Conservation (phyloP, 23 red algal species). For the Pyropia yezoensis region DNA sequence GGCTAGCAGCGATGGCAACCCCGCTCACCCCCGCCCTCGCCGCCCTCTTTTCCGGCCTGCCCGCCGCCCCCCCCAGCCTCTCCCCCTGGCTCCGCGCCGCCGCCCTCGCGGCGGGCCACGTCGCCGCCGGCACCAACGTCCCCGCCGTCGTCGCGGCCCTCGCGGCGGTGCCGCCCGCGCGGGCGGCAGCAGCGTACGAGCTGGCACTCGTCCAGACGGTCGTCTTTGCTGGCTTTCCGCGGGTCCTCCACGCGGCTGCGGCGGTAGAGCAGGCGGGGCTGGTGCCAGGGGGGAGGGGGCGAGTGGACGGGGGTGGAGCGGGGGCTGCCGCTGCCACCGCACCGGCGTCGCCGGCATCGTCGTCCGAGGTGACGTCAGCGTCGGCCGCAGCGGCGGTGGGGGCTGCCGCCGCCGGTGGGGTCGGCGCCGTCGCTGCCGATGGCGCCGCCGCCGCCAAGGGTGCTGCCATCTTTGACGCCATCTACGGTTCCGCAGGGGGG, state of each 20-base stretch:
- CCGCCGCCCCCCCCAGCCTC: not conserved
- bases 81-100: slow-evolving; percentile 18
- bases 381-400: slow-evolving; percentile 1
- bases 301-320: not conserved
- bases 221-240: slow-evolving; percentile 60
- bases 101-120: slow-evolving; percentile 45
- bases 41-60: not conserved
- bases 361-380: not conserved
- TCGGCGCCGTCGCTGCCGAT: not conserved
- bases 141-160: slow-evolving; percentile 31
- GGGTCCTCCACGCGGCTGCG: slow-evolving; percentile 49
- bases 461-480: slow-evolving; percentile 4
- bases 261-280: slow-evolving; percentile 33
- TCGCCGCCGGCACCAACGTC: slow-evolving; percentile 28
- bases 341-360: too few relatives aligned
- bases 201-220: slow-evolving; percentile 46
- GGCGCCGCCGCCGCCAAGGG: not conserved
- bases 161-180: slow-evolving; percentile 8
- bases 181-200: slow-evolving; percentile 36
- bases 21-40: not conserved
- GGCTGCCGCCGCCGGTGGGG: slow-evolving; percentile 5
- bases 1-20: too few relatives aligned
- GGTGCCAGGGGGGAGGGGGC: not conserved
- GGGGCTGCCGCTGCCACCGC: not conserved
- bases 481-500: slow-evolving; percentile 43